Evolutionary conservation across 83 land plant genomes (phyloP), one percentile per base, ranked within the genome.

Genomic region (Thuja plicata): DNA sequence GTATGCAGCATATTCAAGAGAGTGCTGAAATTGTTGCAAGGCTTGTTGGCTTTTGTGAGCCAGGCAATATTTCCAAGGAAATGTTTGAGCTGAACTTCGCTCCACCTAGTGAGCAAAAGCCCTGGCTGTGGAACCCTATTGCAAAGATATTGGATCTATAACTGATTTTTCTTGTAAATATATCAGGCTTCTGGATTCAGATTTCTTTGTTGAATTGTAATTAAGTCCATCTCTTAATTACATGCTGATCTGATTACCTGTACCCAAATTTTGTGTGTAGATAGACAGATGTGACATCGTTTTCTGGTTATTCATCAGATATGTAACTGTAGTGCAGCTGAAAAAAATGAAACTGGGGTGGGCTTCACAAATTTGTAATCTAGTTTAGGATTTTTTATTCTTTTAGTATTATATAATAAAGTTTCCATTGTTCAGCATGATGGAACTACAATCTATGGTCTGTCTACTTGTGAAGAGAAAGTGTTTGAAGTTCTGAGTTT

Each of bases 11-110:
- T 88, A 90, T 98, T 60, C 92, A 96, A 88, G 96, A 94, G 78
- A 98, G 99, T 90, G 99, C 99, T 37, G 94, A 96, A 35, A 91
- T 97, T 37, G 99, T 98, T 46, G 99, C 99, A 57, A 94, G 91
- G 91, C 92, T 98, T 34, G 98, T 98, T 0, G 99, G 99, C 1
- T 94, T 98, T 70, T 92, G 95, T 73, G 96, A 95, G 74, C 92
- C 96, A 30, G 92, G 97, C 15, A 92, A 93, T n/a, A 87, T 94
- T 78, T 89, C 99, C 0, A 98, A 95, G 92, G 99, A 97, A 90
- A 98, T 98, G 99, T 98, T 98, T 91, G 99, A 95, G 90, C 96
- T 98, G 43, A 96, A 96, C 88, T 98, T 96, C 89, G 96, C 94
- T 37, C 91, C 93, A 32, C 99, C 99, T 34, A 45, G 91, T 76